A percentile compares a stretch with the other conserved stretches of the same genome.
Conservation (phyloP, 2,329 filamentous ascomycete genomes). For the Fusarium pilosicola region DNA sequence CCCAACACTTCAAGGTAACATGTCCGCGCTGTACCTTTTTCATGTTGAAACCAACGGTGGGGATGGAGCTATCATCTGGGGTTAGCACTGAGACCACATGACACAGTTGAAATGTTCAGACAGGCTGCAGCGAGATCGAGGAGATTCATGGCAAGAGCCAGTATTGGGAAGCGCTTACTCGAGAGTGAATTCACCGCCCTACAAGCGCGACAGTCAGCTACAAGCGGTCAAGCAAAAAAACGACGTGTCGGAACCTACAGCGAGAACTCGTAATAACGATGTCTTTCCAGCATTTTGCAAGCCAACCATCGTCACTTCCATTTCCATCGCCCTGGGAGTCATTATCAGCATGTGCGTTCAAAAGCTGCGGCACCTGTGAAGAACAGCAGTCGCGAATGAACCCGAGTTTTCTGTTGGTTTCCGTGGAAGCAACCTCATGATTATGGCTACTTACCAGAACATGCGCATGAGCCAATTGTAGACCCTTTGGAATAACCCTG, state of each 20-base stretch:
- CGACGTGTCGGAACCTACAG: slow-evolving; percentile 71
- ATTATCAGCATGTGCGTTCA: slow-evolving; percentile 41
- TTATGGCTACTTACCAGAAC: slow-evolving; percentile 79
- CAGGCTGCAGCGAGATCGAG: background rate
- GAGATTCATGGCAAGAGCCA: slow-evolving; percentile 24
- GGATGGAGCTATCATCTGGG: slow-evolving; percentile 80
- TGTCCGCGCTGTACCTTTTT: slow-evolving; percentile 97
- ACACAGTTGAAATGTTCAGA: slow-evolving; percentile 1
- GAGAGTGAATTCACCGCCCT: slow-evolving; percentile 98
- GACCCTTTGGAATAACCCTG: slow-evolving; percentile 89
- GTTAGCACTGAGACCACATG: slow-evolving; percentile 48
- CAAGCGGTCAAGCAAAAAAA: slow-evolving; percentile 25
- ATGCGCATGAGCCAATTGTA: slow-evolving; percentile 98
- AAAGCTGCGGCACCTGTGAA: slow-evolving; percentile 15
- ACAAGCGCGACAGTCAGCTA: slow-evolving; percentile 31
- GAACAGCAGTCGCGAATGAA: slow-evolving; percentile 10
- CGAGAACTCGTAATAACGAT: slow-evolving; percentile 89
- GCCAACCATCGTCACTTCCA: slow-evolving; percentile 99
- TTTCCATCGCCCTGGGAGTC: slow-evolving; percentile 86
- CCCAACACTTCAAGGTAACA: slow-evolving; percentile 99
- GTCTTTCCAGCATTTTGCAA: slow-evolving; percentile 99
- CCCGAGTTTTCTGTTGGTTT: slow-evolving; percentile 9
- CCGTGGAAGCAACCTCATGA: slow-evolving; percentile 13
- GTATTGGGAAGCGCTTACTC: slow-evolving; percentile 74
- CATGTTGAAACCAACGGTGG: slow-evolving; percentile 99